Evolutionary conservation across 164 flowering plant genomes (phyloP).

Genomic region (Liriodendron chinense): DNA sequence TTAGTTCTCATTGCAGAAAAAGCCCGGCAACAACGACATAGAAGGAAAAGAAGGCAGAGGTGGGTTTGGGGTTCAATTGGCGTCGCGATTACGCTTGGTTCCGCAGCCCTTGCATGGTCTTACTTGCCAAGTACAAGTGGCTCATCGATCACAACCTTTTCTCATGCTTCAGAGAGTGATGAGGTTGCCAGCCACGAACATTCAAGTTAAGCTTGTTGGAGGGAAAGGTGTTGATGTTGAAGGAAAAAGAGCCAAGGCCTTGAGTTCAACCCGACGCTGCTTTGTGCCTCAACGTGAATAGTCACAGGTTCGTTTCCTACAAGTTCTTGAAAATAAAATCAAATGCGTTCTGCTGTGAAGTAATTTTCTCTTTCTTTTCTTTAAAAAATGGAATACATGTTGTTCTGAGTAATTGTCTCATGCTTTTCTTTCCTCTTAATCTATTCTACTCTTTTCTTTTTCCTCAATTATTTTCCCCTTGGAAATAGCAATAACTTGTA

Average conservation of each 20-base stretch:
- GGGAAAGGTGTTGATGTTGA: no score
- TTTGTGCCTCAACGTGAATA: no score
- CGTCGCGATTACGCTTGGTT: slow-evolving; percentile 48
- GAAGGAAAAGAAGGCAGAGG: slow-evolving; percentile 54
- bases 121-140: slow-evolving; percentile 42
- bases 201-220: background rate
- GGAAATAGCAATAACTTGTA: background rate
- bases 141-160: slow-evolving; percentile 7
- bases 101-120: slow-evolving; percentile 61
- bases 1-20: slow-evolving; percentile 32
- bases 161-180: background rate
- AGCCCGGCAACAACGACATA: slow-evolving; percentile 49
- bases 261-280: no score
- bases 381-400: background rate
- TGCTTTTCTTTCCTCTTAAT: background rate
- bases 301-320: no score
- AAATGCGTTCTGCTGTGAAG: no score
- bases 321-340: no score
- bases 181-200: background rate
- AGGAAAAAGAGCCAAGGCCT: background rate
- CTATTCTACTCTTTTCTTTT: background rate
- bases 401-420: background rate
- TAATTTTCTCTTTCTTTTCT: no score
- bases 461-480: background rate
- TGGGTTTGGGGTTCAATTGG: slow-evolving; percentile 77